phyloP scores from a whole-genome alignment of 2,329 filamentous ascomycete species.

The Hypomyces rosellus region DNA sequence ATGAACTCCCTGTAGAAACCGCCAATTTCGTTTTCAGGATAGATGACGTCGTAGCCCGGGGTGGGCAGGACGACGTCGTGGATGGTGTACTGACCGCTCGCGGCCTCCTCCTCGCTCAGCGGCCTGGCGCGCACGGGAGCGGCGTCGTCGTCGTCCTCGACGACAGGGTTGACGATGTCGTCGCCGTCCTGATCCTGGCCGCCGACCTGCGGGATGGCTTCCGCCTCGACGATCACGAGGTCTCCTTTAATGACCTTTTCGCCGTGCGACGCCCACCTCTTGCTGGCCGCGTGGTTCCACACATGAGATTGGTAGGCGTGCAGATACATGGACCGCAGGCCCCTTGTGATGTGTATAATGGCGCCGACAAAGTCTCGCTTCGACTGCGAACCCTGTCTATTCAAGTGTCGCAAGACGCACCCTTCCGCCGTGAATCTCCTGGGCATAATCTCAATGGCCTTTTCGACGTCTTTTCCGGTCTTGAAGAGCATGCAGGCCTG shows the following conservation, averaged over 20 bases:
- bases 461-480: constrained; percentile 49
- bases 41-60: constrained; percentile 86
- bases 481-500: constrained; percentile 71
- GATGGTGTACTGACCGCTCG: constrained; percentile 69
- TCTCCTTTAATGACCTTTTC: constrained; percentile 74
- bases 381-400: constrained; percentile 38
- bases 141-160: constrained; percentile 37
- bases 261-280: constrained; percentile 73
- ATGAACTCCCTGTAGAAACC: constrained; percentile 83
- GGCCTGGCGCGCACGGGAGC: constrained; percentile 55
- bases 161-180: constrained; percentile 35
- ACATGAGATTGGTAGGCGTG: constrained; percentile 94
- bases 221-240: constrained; percentile 56
- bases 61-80: constrained; percentile 86
- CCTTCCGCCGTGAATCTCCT: constrained; percentile 75
- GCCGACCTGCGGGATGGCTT: constrained; percentile 30
- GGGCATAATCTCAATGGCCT: constrained; percentile 65
- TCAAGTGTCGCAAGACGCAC: constrained; percentile 72
- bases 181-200: constrained; percentile 57
- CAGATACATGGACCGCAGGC: constrained; percentile 86
- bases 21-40: constrained; percentile 79
- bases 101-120: constrained; percentile 70
- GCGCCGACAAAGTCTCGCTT: constrained; percentile 73
- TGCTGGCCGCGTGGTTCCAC: constrained; percentile 82
- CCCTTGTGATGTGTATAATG: constrained; percentile 70